Percentiles rank a stretch among this genome's conserved stretches.
Evolutionary conservation across 164 flowering plant genomes (phyloP).

Genomic region (Vitis rotundifolia): DNA sequence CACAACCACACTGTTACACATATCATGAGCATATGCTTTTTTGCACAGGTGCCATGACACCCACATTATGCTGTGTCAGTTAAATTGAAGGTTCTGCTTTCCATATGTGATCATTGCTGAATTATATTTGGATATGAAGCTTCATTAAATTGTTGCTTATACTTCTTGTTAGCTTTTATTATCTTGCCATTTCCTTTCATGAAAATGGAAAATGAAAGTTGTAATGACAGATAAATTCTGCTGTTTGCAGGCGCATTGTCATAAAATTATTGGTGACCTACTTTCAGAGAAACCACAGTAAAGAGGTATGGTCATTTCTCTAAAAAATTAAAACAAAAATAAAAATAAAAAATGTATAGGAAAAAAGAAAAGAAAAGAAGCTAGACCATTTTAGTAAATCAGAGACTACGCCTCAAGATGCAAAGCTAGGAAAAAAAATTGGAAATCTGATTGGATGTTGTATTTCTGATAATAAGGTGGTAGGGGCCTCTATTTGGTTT

Average conservation of each 20-base stretch:
- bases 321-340: neutral
- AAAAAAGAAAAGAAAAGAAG: too few species aligned
- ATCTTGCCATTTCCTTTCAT: neutral
- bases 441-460: too few species aligned
- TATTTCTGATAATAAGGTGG: too few species aligned
- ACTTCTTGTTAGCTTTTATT: neutral
- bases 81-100: conserved; percentile 1
- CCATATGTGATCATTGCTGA: neutral
- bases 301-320: conserved; percentile 62
- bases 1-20: too few species aligned
- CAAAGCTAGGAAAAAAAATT: too few species aligned
- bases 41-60: too few species aligned
- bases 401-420: too few species aligned
- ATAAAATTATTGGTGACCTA: conserved; percentile 93
- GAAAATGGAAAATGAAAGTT: conserved; percentile 2
- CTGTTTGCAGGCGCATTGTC: conserved; percentile 85
- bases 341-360: too few species aligned
- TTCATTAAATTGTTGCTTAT: neutral
- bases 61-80: too few species aligned
- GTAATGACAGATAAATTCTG: conserved; percentile 5
- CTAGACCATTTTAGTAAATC: too few species aligned
- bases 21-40: too few species aligned
- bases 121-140: neutral
- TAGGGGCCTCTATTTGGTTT: too few species aligned
- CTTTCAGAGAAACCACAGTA: conserved; percentile 95